These are phyloP conservation scores for Gentiana straminea DNA, from an alignment of 257 asterid species.

Conservation along the genomic window DNA sequence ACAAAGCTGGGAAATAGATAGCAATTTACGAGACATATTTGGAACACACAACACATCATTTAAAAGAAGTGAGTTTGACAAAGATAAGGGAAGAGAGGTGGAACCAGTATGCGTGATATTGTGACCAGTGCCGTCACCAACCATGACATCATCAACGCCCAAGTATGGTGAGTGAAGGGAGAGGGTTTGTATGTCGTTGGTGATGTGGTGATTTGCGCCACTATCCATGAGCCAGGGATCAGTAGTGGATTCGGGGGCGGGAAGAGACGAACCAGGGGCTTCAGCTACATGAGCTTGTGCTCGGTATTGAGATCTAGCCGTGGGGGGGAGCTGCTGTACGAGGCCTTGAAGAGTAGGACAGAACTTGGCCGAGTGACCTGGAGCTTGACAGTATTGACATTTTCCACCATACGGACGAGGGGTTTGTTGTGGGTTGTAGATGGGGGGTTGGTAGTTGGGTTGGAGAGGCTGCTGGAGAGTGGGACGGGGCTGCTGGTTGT, in stretches of 20 bases:
- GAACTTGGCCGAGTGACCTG: too few relatives aligned
- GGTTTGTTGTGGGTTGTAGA: too few relatives aligned
- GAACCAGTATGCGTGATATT: neutral
- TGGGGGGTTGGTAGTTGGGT: neutral
- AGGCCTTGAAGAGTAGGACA: too few relatives aligned
- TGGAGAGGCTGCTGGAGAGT: neutral
- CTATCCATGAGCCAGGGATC: neutral
- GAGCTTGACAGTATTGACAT: too few relatives aligned
- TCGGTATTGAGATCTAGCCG: too few relatives aligned
- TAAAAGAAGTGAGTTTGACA: neutral
- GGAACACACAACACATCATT: neutral
- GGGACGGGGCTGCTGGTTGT: neutral
- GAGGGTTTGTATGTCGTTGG: neutral
- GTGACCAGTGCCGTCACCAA: conserved; percentile 3
- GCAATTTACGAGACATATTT: neutral
- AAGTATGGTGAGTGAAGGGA: neutral
- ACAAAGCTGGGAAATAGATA: neutral
- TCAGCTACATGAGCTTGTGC: too few relatives aligned
- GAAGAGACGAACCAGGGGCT: too few relatives aligned
- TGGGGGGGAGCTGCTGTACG: too few relatives aligned
- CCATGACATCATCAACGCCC: neutral
- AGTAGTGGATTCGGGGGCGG: neutral
- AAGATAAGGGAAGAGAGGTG: neutral
- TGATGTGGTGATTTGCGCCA: conserved; percentile 9
- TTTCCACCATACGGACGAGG: too few relatives aligned